Conservation (phyloP, 1,284 basidiomycete genomes). For the Cryptococcus sp. region DNA sequence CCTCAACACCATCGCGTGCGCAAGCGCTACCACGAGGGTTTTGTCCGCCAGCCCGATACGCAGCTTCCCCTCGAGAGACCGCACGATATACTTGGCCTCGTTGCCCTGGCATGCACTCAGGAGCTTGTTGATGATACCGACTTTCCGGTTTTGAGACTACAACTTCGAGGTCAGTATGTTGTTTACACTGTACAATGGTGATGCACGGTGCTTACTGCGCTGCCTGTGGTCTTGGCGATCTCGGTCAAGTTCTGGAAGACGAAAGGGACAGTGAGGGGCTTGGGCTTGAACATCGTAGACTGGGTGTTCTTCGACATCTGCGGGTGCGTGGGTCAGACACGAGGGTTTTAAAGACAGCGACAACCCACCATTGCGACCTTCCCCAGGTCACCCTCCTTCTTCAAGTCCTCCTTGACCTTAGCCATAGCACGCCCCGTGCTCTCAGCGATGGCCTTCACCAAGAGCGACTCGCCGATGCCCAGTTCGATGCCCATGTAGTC, state of each 20-base stretch:
- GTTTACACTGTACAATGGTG: not conserved
- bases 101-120: slow-evolving; percentile 82
- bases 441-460: slow-evolving; percentile 94
- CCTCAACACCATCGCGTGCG: slow-evolving; percentile 77
- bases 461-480: slow-evolving; percentile 90
- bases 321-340: not conserved
- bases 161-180: slow-evolving; percentile 17
- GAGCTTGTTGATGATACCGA: slow-evolving; percentile 90
- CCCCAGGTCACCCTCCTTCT: slow-evolving; percentile 91
- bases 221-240: slow-evolving; percentile 78
- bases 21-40: slow-evolving; percentile 81
- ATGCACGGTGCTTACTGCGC: slow-evolving; percentile 59
- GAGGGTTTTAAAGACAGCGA: not conserved
- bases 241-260: slow-evolving; percentile 84
- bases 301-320: slow-evolving; percentile 91
- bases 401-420: slow-evolving; percentile 85
- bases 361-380: slow-evolving; percentile 80
- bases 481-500: slow-evolving; percentile 96
- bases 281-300: slow-evolving; percentile 91
- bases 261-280: slow-evolving; percentile 78
- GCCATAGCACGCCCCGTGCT: slow-evolving; percentile 82
- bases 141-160: slow-evolving; percentile 90
- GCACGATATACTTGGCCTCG: slow-evolving; percentile 91
- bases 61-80: slow-evolving; percentile 93
- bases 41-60: slow-evolving; percentile 96